Evolutionary conservation across 345 rosid genomes (phyloP), one percentile per base, ranked within the genome.

Genomic region (Corymbia maculata): DNA sequence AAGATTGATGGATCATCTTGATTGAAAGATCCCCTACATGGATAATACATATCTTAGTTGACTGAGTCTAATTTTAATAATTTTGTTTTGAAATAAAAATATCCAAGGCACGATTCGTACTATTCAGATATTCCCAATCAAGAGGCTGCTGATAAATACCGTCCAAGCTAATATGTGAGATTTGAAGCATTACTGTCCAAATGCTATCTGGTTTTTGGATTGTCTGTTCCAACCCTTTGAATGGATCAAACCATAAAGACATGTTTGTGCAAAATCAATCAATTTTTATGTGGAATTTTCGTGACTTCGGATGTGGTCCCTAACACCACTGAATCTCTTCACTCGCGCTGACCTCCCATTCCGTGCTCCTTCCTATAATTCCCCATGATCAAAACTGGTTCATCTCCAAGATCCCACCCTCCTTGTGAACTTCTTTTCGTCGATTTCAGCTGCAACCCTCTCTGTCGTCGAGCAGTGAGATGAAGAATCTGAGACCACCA

Each of bases 1-100:
- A 0, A 55, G 0, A 7, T 53, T 0, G 24, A 19, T 53, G 2
- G 22, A 55, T 55, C 0, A 0, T 22, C 28, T 22, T 2, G 0
- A 55, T 55, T 55, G 1, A 12, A 55, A 55, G 1, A 55, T 55
- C 28, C 0, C 0, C 61, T 55, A 8, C 0, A 55, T 21, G 2
- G 11, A 55, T 55, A 21, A 55, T 55, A 55, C 2, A 2, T 4
- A 55, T 55, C 22, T 1, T 28, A 22, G 22, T 55, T 22, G 13
- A 55, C 61, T 1, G 0, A 55, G 3, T 26, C 8, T 3, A 9
- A 36, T 36, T 36, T 36, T 36, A 36, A 36, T 36, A 36, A 36
- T 36, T 36, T 36, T 36, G 2, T 55, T 21, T 21, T 19, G 1
- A 55, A 55, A 28, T 28, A 55, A 55, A 55, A 2, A 9, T 55